Evolutionary conservation across 805 yeast species (phyloP).

Genomic region (Cyberlindnera japonica): DNA sequence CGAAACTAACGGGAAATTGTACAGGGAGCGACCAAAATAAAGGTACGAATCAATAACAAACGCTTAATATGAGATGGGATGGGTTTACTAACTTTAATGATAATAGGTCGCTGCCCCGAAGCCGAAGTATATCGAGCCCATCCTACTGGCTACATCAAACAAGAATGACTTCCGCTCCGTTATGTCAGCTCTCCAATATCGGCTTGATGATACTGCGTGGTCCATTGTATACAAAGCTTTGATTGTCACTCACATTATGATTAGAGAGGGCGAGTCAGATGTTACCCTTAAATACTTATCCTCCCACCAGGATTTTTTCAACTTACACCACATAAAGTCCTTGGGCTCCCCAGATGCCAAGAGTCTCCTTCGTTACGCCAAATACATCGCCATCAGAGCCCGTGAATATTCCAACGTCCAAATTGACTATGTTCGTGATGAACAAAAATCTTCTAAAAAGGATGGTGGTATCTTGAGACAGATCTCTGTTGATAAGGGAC

Average conservation of each 20-base stretch:
- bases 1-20: conserved; percentile 6
- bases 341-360: conserved; percentile 43
- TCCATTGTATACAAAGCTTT: conserved; percentile 84
- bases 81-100: too few species aligned
- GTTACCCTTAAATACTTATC: conserved; percentile 62
- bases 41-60: too few species aligned
- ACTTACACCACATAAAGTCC: conserved; percentile 37
- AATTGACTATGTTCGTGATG: conserved; percentile 77
- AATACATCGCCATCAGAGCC: conserved; percentile 66
- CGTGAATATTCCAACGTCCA: conserved; percentile 61
- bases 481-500: conserved; percentile 70
- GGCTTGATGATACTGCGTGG: conserved; percentile 84
- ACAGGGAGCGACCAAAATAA: conserved; percentile 66
- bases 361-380: conserved; percentile 61
- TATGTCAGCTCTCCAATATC: conserved; percentile 54
- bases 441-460: conserved; percentile 38
- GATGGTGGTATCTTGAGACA: conserved; percentile 40
- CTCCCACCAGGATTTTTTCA: conserved; percentile 48
- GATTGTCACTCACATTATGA: conserved; percentile 83
- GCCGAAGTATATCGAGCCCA: conserved; percentile 92
- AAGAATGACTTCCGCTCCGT: conserved; percentile 56
- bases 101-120: conserved; percentile 92
- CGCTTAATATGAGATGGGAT: too few species aligned
- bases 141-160: conserved; percentile 47
- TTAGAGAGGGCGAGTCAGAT: conserved; percentile 84